Evolutionary conservation across 768 basidiomycete species (phyloP).

Genomic region (Suillus ampliporus): DNA sequence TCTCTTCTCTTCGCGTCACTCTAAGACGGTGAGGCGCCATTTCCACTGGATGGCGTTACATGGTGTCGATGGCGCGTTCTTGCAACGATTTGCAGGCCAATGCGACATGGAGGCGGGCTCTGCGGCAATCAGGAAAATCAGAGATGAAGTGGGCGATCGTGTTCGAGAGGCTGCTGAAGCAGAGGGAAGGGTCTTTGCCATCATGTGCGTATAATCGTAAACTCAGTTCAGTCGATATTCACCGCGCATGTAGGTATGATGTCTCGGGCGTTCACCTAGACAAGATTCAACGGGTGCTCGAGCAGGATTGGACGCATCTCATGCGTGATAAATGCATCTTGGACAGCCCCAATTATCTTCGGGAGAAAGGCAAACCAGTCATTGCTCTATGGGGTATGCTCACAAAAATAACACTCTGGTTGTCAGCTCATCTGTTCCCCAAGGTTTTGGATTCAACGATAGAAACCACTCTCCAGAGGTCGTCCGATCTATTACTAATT

Average conservation of each 20-base stretch:
- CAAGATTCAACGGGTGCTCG: constrained; percentile 67
- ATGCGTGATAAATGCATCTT: constrained; percentile 63
- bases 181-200: constrained; percentile 81
- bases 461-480: constrained; percentile 65
- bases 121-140: constrained; percentile 61
- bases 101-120: constrained; percentile 61
- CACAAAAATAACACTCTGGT: not conserved
- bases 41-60: constrained; percentile 79
- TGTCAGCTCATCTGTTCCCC: constrained; percentile 1
- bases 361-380: constrained; percentile 71
- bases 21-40: constrained; percentile 70
- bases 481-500: constrained; percentile 58
- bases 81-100: constrained; percentile 78
- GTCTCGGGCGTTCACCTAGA: constrained; percentile 77
- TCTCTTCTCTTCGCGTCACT: constrained; percentile 80
- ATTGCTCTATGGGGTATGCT: constrained; percentile 72
- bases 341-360: constrained; percentile 75
- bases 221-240: constrained; percentile 6
- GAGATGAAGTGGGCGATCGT: constrained; percentile 76
- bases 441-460: constrained; percentile 73
- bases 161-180: constrained; percentile 80
- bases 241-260: constrained; percentile 66
- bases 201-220: constrained; percentile 62
- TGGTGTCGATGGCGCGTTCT: constrained; percentile 79
- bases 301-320: constrained; percentile 79